Evolutionary conservation across 2,329 filamentous ascomycete genomes (phyloP).

Genomic region (Diaporthe capsici): DNA sequence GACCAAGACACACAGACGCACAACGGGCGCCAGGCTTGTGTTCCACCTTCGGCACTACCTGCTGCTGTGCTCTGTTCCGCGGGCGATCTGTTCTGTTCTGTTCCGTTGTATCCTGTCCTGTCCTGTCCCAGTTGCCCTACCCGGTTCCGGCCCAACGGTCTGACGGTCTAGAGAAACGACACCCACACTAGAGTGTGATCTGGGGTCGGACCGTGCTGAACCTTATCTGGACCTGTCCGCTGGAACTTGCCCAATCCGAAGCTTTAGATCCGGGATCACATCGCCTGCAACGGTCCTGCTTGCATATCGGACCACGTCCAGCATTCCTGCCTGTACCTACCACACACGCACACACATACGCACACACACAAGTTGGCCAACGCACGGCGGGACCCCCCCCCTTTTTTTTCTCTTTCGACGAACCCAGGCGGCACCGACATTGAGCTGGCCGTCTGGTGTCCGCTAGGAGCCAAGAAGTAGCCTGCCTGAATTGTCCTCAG

Average conservation of each 20-base stretch:
- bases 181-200: constrained; percentile 29
- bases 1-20: constrained; percentile 14
- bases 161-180: constrained; percentile 31
- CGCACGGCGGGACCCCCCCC: neutral
- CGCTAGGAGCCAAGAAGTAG: neutral
- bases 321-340: constrained; percentile 19
- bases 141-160: constrained; percentile 33
- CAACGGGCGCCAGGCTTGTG: constrained; percentile 15
- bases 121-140: constrained; percentile 7
- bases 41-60: constrained; percentile 17
- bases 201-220: constrained; percentile 34
- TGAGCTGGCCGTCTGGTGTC: constrained; percentile 14
- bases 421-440: constrained; percentile 5
- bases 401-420: neutral
- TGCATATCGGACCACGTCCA: constrained; percentile 29
- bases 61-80: constrained; percentile 15
- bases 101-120: neutral
- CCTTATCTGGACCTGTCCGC: constrained; percentile 34
- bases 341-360: constrained; percentile 3
- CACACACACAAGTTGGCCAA: constrained; percentile 5
- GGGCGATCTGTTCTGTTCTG: constrained; percentile 1
- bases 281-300: constrained; percentile 23
- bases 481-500: constrained; percentile 13
- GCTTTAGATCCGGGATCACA: constrained; percentile 31
- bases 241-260: constrained; percentile 29